Conservation (phyloP, 495 filamentous ascomycete genomes). For the Xylaria grammica region DNA sequence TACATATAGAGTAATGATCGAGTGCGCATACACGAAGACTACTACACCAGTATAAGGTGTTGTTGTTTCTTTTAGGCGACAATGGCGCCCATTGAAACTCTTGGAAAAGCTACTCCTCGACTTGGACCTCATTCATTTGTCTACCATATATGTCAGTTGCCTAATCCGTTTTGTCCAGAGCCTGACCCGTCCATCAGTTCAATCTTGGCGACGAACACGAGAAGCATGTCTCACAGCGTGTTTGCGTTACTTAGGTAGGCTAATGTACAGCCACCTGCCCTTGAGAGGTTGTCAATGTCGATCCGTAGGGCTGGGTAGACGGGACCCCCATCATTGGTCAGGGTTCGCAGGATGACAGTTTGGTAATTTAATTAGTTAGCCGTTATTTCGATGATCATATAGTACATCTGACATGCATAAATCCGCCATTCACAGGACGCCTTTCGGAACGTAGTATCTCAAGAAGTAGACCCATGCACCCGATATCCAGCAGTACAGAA, state of each 20-base stretch:
- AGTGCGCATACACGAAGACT: too few species aligned
- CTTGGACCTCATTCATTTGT: too few species aligned
- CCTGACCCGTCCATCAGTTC: background rate
- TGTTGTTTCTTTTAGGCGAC: too few species aligned
- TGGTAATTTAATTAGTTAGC: background rate
- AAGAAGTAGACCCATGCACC: too few species aligned
- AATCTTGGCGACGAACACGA: constrained; percentile 16
- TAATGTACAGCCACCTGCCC: background rate
- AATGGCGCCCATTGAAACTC: too few species aligned
- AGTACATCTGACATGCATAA: too few species aligned
- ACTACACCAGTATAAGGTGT: too few species aligned
- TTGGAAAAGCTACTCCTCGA: too few species aligned
- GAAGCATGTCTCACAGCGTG: constrained; percentile 12
- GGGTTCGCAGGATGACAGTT: constrained; percentile 1
- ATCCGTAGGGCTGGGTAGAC: constrained; percentile 12
- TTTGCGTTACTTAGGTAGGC: background rate
- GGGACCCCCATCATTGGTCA: background rate
- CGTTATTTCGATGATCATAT: background rate
- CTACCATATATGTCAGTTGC: background rate
- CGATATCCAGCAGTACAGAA: background rate
- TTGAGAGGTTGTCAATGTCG: background rate
- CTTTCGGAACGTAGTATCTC: too few species aligned
- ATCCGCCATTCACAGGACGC: too few species aligned
- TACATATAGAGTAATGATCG: too few species aligned
- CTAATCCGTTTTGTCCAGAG: background rate